These are phyloP conservation scores for Alternaria angustiovoidea DNA, from an alignment of 2,329 filamentous ascomycete genomes.

Conservation along the genomic window DNA sequence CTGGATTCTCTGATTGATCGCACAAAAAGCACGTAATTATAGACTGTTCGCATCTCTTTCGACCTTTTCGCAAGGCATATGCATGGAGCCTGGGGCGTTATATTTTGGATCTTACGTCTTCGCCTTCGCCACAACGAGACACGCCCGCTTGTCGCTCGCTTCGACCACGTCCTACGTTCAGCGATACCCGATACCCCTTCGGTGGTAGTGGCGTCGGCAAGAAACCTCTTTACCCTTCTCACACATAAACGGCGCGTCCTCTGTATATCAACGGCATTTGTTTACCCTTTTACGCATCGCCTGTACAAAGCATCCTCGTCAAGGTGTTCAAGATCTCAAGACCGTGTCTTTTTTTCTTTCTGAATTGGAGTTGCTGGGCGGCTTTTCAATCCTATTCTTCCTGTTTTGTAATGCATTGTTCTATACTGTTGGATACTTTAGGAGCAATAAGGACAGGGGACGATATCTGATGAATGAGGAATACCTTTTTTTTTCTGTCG, in stretches of 20 bases:
- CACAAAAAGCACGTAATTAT: conserved; percentile 44
- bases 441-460: background rate
- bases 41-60: conserved; percentile 29
- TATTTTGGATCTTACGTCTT: conserved; percentile 15
- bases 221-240: conserved; percentile 9
- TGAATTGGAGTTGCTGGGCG: conserved; percentile 2
- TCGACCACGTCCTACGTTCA: conserved; percentile 2
- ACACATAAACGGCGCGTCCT: conserved; percentile 19
- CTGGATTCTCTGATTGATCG: conserved; percentile 23
- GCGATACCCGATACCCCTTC: background rate
- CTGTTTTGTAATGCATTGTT: conserved; percentile 4
- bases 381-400: background rate
- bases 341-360: background rate
- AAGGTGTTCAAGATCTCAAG: conserved; percentile 1
- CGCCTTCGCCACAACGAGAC: background rate
- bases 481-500: background rate
- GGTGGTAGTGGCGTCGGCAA: conserved; percentile 3
- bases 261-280: conserved; percentile 15
- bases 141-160: background rate
- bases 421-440: background rate
- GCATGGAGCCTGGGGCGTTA: conserved; percentile 34
- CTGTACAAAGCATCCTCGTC: conserved; percentile 27
- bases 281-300: conserved; percentile 29
- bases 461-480: conserved; percentile 1
- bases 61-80: conserved; percentile 30